Evolutionary conservation across 208 protist genomes (phyloP).

Genomic region (Tritrichomonas musculus): DNA sequence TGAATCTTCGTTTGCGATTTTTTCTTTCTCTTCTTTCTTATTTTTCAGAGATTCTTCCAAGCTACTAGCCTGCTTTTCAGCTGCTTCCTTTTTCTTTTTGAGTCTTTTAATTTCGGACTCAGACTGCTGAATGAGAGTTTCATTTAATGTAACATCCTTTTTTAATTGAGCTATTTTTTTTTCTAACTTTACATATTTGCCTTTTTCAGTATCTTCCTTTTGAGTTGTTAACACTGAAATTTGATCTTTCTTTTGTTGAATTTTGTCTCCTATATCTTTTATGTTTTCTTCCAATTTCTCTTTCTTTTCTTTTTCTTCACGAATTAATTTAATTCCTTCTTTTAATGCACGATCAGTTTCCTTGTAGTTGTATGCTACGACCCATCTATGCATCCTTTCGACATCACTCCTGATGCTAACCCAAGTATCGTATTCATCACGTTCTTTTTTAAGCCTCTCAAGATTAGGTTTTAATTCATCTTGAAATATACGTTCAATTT

Average conservation of each 20-base stretch:
- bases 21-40: conserved; percentile 3
- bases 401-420: conserved; percentile 50
- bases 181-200: neutral
- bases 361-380: conserved; percentile 50
- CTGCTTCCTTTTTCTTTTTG: neutral
- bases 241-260: conserved; percentile 46
- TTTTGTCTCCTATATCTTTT: conserved; percentile 43
- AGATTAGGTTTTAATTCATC: conserved; percentile 75
- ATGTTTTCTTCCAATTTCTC: conserved; percentile 30
- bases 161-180: conserved; percentile 29
- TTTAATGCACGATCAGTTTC: conserved; percentile 23
- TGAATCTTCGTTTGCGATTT: neutral
- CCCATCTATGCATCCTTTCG: conserved; percentile 58
- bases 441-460: conserved; percentile 60
- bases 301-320: conserved; percentile 17
- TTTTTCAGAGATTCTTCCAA: neutral
- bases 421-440: conserved; percentile 65
- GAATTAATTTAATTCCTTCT: neutral
- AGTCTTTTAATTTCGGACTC: neutral
- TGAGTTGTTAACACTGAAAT: conserved; percentile 52
- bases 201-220: neutral
- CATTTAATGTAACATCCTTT: neutral
- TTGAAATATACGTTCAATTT: conserved; percentile 57
- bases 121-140: neutral
- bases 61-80: neutral